Base-by-base conservation (phyloP, 2,329 filamentous ascomycete species). In the Helotiales sp. region DNA sequence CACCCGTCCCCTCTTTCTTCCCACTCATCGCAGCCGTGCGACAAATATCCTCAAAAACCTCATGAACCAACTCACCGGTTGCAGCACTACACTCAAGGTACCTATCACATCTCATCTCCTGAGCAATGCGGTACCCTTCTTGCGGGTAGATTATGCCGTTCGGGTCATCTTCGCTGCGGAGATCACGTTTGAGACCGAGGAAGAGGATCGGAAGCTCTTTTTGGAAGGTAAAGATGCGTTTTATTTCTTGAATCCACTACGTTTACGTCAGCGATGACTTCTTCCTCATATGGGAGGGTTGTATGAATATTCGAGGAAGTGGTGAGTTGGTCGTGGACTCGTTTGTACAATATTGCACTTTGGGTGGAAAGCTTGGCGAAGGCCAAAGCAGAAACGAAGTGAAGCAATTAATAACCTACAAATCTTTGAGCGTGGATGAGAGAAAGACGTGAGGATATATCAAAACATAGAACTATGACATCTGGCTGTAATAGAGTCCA, bases 1-100 rank as follows among this genome's bases (percentile, higher is more conserved):
- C 84, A 6, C 70, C 73, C 24, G 20, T 45, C 13, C 73, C 74
- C 7, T 75, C 76, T 10, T 76, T 78, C 22, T 81, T 82, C 13
- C 78, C 80, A 30, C 83, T 85, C 71, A 81, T 78, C 62, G 83
- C 79, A 1, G 86, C 87, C 30, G 86, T 87, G 57, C 78, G 81
- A 76, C 85, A 88, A 22, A 89, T 83, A 75, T 89, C 87, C 74
- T 89, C 85, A 73, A 88, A 87, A 5, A 84, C 85, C 72, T 85
- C 78, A 71, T 82, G 79, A 52, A 89, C 75, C 62, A 89, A 80
- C 78, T 88, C 86, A 17, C 87, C 87, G 3, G 86, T 88, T 57
- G 84, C 78, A 6, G 87, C 86, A 1, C 86, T 89, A 77, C 87
- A 90, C 73, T 90, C 87, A 75, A 89, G 83, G 72, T 89, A 90